Conservation (phyloP, 805 yeast genomes). For the Geotrichum ghanense region DNA sequence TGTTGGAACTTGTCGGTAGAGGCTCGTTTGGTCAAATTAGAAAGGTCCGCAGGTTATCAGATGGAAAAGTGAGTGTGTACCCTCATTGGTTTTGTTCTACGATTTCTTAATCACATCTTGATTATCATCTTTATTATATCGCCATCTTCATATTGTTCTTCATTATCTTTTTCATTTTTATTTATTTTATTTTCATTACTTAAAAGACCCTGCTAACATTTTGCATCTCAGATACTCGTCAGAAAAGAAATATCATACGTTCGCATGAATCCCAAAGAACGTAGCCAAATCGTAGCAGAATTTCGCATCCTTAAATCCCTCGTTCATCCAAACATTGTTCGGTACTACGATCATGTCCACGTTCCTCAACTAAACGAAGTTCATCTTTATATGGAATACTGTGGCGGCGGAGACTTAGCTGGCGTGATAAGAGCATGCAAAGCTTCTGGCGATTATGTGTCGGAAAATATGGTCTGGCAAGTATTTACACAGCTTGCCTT, state of each 20-base stretch:
- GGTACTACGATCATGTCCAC: slow-evolving; percentile 77
- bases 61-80: slow-evolving; percentile 32
- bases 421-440: slow-evolving; percentile 51
- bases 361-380: slow-evolving; percentile 58
- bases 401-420: slow-evolving; percentile 70
- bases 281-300: slow-evolving; percentile 79
- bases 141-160: background rate
- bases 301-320: slow-evolving; percentile 73
- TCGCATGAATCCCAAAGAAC: slow-evolving; percentile 80
- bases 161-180: slow-evolving; percentile 15
- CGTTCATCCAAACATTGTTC: slow-evolving; percentile 83
- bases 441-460: slow-evolving; percentile 54
- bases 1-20: slow-evolving; percentile 80
- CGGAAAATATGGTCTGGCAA: slow-evolving; percentile 84
- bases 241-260: slow-evolving; percentile 88
- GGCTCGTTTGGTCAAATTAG: slow-evolving; percentile 94
- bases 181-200: no score
- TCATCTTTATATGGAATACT: slow-evolving; percentile 78
- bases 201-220: no score
- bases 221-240: slow-evolving; percentile 38
- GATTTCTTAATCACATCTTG: no score
- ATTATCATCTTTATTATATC: no score
- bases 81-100: no score
- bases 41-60: slow-evolving; percentile 54
- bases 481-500: slow-evolving; percentile 75